Evolutionary conservation across 495 filamentous ascomycete species (phyloP), one percentile per base, ranked within the genome.

Genomic region (Neurospora hispaniola): DNA sequence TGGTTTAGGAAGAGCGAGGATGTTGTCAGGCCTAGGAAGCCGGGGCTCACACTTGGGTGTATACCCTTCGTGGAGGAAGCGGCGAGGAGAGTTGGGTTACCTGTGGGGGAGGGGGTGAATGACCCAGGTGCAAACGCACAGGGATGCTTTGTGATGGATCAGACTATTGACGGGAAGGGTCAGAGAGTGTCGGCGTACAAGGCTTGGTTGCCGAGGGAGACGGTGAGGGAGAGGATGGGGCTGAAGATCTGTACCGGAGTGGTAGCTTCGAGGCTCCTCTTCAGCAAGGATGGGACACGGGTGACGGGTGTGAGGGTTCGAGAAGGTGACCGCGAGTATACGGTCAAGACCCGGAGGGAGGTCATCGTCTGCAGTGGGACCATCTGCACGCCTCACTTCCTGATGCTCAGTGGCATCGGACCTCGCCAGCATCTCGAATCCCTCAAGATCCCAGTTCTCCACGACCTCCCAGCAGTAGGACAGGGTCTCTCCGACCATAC

Each of bases 381-480:
- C 7, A 31, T 76, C 5, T 74, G 74, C 5, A 72, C 75, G 2
- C 78, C 78, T 5, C 78, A 76, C 72, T 40, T 80, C 6, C 73
- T 80, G n/a, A 74, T 79, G 77, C 72, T 77, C 0, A 78, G 78
- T 69, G 78, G 78, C n/a, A 77, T 80, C 31, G 78, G 77, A 0
- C 78, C 77, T 3, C 62, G 20, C 44, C 69, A 72, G 0, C 41
- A 73, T 16, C 88, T 94, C 20, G 78, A 83, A 12, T 78, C 80
- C 9, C 84, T 92, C 62, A 84, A 82, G 5, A 93, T 95, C 69
- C 86, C 88, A 10, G 85, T 92, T 16, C 81, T 92, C 35, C 48
- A 31, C 0, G 5, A 27, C 20, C 69, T 78, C 10, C 70, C 71
- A 8, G 72, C 68, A 0, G 77, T 81, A 2, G 79, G 79, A 18